These are phyloP conservation scores for Boechera retrofracta DNA, from an alignment of 345 rosid genomes.

Conservation along the genomic window DNA sequence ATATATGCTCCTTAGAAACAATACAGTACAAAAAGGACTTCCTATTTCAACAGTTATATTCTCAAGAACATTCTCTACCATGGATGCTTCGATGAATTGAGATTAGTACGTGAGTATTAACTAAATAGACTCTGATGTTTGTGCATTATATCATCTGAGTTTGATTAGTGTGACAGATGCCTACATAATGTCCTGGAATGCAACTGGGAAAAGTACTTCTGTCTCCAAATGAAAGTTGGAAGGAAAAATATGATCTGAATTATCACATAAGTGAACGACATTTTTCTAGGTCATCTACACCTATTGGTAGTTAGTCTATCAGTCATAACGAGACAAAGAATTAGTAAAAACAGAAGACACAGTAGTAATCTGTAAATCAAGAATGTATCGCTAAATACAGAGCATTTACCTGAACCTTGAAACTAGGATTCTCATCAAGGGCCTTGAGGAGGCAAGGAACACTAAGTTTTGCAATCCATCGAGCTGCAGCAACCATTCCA, in stretches of 20 bases:
- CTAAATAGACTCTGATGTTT: conserved; percentile 1
- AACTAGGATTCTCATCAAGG: conserved; percentile 71
- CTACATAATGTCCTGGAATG: background rate
- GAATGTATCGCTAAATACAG: background rate
- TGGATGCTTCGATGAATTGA: background rate
- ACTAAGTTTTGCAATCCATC: conserved; percentile 95
- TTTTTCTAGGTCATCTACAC: background rate
- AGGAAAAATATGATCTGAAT: background rate
- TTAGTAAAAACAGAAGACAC: background rate
- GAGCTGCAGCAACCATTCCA: conserved; percentile 99
- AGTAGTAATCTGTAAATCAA: conserved; percentile 10
- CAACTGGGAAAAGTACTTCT: background rate
- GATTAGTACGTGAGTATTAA: conserved; percentile 1
- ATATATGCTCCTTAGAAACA: conserved; percentile 22
- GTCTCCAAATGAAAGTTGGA: background rate
- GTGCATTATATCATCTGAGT: background rate
- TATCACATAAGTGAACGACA: background rate
- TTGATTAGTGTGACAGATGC: conserved; percentile 16
- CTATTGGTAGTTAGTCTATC: conserved; percentile 1
- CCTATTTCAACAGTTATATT: background rate
- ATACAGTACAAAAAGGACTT: conserved; percentile 13
- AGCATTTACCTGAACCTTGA: conserved; percentile 74
- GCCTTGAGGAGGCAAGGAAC: conserved; percentile 79
- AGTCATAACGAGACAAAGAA: background rate
- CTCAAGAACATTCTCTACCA: background rate